Evolutionary conservation across 345 rosid species (phyloP).

Genomic region (Eucalyptus tenuipes): DNA sequence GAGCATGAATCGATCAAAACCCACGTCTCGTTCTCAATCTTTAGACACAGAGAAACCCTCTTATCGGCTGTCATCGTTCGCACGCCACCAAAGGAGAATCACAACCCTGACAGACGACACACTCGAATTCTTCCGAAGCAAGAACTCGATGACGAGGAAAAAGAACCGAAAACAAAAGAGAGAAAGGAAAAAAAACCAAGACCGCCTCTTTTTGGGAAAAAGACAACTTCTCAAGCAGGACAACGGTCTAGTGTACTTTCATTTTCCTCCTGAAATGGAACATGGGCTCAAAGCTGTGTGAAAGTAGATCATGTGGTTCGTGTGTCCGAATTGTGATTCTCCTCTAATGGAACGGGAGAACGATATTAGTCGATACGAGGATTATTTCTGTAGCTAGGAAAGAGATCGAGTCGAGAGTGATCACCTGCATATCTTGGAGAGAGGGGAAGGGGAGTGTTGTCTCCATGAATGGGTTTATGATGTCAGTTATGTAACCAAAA

Average conservation of each 20-base stretch:
- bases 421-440: not conserved
- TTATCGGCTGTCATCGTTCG: not conserved
- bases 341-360: not conserved
- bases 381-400: not conserved
- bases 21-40: not conserved
- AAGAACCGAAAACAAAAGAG: not conserved
- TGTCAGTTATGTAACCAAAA: not conserved
- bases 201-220: not conserved
- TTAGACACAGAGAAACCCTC: not conserved
- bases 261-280: not conserved
- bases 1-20: not conserved
- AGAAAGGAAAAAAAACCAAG: not conserved
- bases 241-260: not conserved
- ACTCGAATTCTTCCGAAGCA: not conserved
- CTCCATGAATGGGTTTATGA: not conserved
- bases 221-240: not conserved
- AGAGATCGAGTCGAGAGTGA: not conserved
- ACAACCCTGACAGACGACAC: not conserved
- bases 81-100: not conserved
- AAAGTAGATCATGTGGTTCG: rapidly evolving
- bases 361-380: not conserved
- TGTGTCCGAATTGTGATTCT: not conserved
- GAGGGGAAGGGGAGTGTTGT: not conserved
- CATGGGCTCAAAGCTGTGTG: not conserved
- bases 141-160: not conserved